phyloP scores from a whole-genome alignment of 306 rosid species.

The Citrullus amarus region DNA sequence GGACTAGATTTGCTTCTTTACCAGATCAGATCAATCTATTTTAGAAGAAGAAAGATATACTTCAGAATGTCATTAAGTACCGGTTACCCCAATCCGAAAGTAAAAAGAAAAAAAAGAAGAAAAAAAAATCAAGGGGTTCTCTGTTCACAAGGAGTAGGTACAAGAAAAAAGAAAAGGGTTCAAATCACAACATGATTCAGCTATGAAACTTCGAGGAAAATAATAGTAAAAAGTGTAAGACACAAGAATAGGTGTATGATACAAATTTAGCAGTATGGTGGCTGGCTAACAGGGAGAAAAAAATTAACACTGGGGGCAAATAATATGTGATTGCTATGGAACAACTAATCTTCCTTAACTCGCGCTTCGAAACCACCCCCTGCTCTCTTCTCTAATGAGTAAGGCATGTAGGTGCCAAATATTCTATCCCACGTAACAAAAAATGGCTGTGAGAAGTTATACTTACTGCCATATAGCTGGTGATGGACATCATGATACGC shows the following conservation, averaged over 20 bases:
- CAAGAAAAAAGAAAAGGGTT: not conserved
- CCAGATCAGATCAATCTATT: not conserved
- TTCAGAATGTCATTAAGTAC: not conserved
- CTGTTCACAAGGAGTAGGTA: conserved; percentile 1
- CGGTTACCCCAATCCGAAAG: not conserved
- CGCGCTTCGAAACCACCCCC: conserved; percentile 80
- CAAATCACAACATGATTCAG: conserved; percentile 15
- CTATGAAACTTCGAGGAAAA: conserved; percentile 14
- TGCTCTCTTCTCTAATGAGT: conserved; percentile 57
- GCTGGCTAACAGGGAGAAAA: conserved; percentile 16
- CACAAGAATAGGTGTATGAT: conserved; percentile 41
- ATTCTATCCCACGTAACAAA: conserved; percentile 81
- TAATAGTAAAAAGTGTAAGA: conserved; percentile 25
- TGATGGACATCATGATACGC: conserved; percentile 96
- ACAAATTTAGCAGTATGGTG: conserved; percentile 46
- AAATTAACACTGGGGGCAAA: conserved; percentile 36
- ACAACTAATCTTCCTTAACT: conserved; percentile 45
- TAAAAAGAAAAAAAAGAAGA: not conserved
- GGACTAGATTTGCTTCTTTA: conserved; percentile 2
- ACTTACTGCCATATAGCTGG: conserved; percentile 89
- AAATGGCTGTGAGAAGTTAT: conserved; percentile 92
- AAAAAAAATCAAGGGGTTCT: not conserved
- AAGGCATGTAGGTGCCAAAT: conserved; percentile 86
- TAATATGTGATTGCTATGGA: conserved; percentile 11
- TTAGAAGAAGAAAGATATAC: not conserved